Evolutionary conservation across 306 rosid genomes (phyloP).

Genomic region (Carpinus fangiana): DNA sequence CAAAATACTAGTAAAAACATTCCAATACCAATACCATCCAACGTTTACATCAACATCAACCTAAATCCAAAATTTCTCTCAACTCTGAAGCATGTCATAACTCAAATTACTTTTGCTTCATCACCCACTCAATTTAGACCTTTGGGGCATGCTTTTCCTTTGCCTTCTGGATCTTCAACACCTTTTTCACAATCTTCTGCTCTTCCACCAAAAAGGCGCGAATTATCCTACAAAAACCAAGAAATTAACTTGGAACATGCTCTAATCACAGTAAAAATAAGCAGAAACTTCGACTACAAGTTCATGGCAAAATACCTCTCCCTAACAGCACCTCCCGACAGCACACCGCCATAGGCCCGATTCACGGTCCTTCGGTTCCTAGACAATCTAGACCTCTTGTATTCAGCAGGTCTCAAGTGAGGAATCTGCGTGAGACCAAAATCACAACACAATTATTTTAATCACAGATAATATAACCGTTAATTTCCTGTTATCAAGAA

Average conservation of each 20-base stretch:
- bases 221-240: conserved; percentile 52
- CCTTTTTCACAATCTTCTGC: conserved; percentile 91
- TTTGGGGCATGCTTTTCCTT: conserved; percentile 70
- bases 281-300: not conserved
- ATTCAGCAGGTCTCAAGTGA: conserved; percentile 84
- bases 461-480: not conserved
- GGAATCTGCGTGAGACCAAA: conserved; percentile 57
- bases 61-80: conserved; percentile 56
- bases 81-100: conserved; percentile 18
- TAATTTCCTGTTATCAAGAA: not conserved
- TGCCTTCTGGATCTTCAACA: conserved; percentile 89
- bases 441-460: not conserved
- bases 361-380: conserved; percentile 84
- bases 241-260: not conserved
- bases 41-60: conserved; percentile 29
- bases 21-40: conserved; percentile 3
- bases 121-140: conserved; percentile 36
- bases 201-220: conserved; percentile 90
- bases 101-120: conserved; percentile 11
- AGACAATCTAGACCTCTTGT: conserved; percentile 75
- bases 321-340: conserved; percentile 82
- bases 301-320: conserved; percentile 51
- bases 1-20: conserved; percentile 21
- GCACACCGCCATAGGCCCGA: conserved; percentile 80
- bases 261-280: not conserved